Conservation (phyloP, 2,329 filamentous ascomycete genomes). For the Aspergillus arachidicola region DNA sequence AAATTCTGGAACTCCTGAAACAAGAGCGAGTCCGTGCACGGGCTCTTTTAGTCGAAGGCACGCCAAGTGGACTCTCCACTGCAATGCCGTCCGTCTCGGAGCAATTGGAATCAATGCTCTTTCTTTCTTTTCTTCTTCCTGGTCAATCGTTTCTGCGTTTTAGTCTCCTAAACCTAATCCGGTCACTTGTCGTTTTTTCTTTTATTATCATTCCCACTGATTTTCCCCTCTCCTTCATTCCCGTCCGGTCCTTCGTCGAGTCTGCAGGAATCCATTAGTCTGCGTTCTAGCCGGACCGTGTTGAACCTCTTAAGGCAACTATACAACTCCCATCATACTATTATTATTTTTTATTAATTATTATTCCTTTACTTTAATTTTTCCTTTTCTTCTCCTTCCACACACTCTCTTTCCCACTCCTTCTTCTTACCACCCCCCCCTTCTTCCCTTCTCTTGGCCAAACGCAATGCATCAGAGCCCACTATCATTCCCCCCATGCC, state of each 20-base stretch:
- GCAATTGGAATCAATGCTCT: not conserved
- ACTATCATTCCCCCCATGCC: not conserved
- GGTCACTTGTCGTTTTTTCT: not conserved
- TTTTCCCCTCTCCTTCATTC: not conserved
- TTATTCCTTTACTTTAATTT: conserved; percentile 9
- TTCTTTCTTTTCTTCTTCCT: not conserved
- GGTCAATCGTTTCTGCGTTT: not conserved
- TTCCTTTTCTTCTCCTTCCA: not conserved
- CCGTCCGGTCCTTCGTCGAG: not conserved
- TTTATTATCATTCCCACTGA: not conserved
- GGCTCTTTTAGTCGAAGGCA: not conserved
- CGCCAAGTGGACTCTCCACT: not conserved
- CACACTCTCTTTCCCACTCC: not conserved
- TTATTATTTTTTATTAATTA: conserved; percentile 5
- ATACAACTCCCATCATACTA: not conserved
- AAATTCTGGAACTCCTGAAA: not conserved
- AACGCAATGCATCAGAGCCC: conserved; percentile 1
- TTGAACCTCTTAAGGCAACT: not conserved
- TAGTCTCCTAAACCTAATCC: not conserved
- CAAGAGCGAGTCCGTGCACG: not conserved
- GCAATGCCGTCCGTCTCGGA: not conserved
- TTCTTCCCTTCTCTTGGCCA: conserved; percentile 3
- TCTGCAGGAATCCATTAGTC: not conserved
- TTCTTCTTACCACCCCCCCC: not conserved
- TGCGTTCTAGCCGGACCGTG: not conserved